Evolutionary conservation across 2,329 filamentous ascomycete genomes (phyloP).

Genomic region (Colletotrichum sp.): DNA sequence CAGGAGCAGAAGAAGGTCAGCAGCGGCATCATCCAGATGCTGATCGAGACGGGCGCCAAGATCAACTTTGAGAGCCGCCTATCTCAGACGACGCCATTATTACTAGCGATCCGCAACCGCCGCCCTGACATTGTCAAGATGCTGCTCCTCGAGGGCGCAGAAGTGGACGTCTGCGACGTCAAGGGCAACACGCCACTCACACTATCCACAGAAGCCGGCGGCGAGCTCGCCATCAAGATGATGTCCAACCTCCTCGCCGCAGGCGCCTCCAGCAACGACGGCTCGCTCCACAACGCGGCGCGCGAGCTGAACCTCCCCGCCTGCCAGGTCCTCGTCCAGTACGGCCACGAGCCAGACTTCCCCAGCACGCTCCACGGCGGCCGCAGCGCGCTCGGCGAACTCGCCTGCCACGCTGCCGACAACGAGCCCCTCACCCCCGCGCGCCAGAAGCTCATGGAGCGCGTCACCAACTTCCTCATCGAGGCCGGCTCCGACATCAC

Average conservation of each 20-base stretch:
- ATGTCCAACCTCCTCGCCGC: constrained; percentile 60
- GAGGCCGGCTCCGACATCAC: constrained; percentile 61
- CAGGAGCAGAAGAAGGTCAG: constrained; percentile 69
- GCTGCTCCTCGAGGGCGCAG: constrained; percentile 63
- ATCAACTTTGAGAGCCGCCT: constrained; percentile 58
- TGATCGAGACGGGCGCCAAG: constrained; percentile 61
- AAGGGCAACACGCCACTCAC: constrained; percentile 64
- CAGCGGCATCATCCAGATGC: constrained; percentile 59
- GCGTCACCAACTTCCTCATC: constrained; percentile 61
- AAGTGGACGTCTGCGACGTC: constrained; percentile 62
- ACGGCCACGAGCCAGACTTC: constrained; percentile 68
- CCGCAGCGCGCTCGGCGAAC: constrained; percentile 66
- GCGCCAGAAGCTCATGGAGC: constrained; percentile 60
- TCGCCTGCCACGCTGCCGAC: constrained; percentile 62
- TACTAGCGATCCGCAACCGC: constrained; percentile 61
- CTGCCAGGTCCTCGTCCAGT: constrained; percentile 60
- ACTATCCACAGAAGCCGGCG: constrained; percentile 61
- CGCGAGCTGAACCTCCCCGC: constrained; percentile 62
- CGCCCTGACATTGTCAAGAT: constrained; percentile 62
- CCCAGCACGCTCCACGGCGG: constrained; percentile 67
- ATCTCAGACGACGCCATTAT: constrained; percentile 62
- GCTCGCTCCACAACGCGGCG: constrained; percentile 70
- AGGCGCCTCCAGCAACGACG: constrained; percentile 65
- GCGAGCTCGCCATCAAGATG: constrained; percentile 57
- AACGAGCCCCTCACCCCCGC: constrained; percentile 46